Conservation (phyloP, 257 asterid genomes). For the Leptodermis oblonga region DNA sequence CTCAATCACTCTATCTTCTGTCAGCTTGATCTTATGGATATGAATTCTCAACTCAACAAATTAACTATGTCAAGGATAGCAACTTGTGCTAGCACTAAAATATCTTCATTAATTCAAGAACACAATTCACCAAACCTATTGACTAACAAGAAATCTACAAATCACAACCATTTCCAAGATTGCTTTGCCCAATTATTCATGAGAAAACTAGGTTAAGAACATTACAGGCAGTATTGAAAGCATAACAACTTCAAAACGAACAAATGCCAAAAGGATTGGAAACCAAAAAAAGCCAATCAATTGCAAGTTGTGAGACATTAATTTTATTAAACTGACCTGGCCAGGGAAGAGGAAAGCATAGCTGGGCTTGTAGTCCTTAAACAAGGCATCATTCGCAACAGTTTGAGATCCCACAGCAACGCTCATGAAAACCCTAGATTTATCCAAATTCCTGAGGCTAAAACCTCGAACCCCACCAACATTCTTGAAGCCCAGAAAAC, state of each 20-base stretch:
- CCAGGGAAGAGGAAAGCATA: constrained; percentile 96
- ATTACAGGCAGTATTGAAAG: background rate
- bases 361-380: constrained; percentile 70
- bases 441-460: constrained; percentile 36
- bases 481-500: constrained; percentile 34
- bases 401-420: constrained; percentile 63
- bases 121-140: background rate
- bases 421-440: constrained; percentile 68
- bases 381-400: constrained; percentile 55
- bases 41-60: too few relatives aligned
- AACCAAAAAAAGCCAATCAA: too few relatives aligned
- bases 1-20: background rate
- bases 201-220: background rate
- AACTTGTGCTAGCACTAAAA: too few relatives aligned
- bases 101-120: background rate
- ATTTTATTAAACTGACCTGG: constrained; percentile 51
- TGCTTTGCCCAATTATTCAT: background rate
- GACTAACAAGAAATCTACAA: background rate
- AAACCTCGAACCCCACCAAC: constrained; percentile 42
- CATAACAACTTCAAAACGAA: background rate
- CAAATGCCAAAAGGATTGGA: background rate
- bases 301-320: background rate
- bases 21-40: background rate
- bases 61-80: too few relatives aligned
- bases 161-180: background rate